Base-by-base conservation (phyloP, 306 rosid species). In the Sophora flavescens region DNA sequence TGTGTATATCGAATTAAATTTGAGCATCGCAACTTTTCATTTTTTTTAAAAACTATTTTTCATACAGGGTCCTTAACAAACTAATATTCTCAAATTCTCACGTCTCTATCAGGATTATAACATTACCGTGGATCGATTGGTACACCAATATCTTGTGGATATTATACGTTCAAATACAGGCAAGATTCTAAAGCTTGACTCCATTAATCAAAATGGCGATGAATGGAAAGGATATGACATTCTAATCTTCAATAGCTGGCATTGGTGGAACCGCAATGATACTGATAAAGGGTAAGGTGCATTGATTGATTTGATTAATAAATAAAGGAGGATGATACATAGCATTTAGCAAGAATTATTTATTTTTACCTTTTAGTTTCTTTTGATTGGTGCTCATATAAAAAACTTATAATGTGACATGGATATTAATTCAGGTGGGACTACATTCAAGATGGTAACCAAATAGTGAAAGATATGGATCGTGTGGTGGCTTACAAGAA, bases 231-330 rank as follows among this genome's bases (percentile, higher is more conserved):
- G 86, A 76, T 84, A 84, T 58, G 84, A 84, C 60, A 78, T 77
- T 32, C 47, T 87, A 14, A 80, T 87, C 72, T 84, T 87, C 69
- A 82, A 87, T 41, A 72, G 87, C 7, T 80, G 87, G 88, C 87
- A 87, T 32, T 87, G 91, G 91, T 84, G 88, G 50, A 71, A 72
- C 77, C 80, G 81, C n/a, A 59, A 30, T 44, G 50, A 44, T 44
- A 44, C 50, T 44, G 2, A 3, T 9, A 44, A 44, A 13, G 14
- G 10, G 50, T 81, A 30, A 66, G 85, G 45, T 36, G 13, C 11
- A 10, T 51, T 51, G 32, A 36, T 35, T 5, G 3, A 50, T 50
- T 50, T 50, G 8, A 50, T n/a, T 50, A 14, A 13, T 48, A 48
- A 48, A 13, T 6, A 14, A 48, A 12, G 12, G 53, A 48, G 9